Evolutionary conservation across 2,329 filamentous ascomycete species (phyloP).

Genomic region (Penicillium sp.): DNA sequence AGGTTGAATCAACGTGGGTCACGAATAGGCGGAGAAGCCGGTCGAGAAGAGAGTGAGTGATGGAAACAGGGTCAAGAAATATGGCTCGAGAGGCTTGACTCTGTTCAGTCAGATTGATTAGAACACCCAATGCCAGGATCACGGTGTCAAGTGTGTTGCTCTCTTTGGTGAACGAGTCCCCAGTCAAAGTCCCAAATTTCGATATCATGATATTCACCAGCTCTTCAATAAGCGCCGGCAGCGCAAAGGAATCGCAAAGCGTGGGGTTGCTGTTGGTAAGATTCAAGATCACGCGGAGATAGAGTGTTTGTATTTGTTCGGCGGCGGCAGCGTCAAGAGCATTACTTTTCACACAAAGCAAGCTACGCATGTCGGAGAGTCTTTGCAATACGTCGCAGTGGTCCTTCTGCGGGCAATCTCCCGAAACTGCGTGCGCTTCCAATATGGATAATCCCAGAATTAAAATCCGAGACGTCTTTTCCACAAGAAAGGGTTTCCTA

Average conservation of each 20-base stretch:
- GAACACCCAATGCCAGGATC: slow-evolving; percentile 72
- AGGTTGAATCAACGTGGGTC: slow-evolving; percentile 62
- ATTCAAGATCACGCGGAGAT: slow-evolving; percentile 74
- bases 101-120: slow-evolving; percentile 86
- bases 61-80: slow-evolving; percentile 43
- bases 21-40: slow-evolving; percentile 64
- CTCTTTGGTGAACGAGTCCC: slow-evolving; percentile 37
- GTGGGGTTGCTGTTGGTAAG: slow-evolving; percentile 75
- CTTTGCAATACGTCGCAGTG: slow-evolving; percentile 28
- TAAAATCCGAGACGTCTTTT: slow-evolving; percentile 25
- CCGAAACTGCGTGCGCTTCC: slow-evolving; percentile 37
- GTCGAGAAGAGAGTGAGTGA: slow-evolving; percentile 51
- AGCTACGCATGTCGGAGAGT: slow-evolving; percentile 37
- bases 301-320: slow-evolving; percentile 35
- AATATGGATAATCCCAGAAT: slow-evolving; percentile 36
- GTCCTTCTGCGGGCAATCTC: slow-evolving; percentile 25
- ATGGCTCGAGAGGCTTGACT: slow-evolving; percentile 59
- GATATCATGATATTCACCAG: slow-evolving; percentile 39
- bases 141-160: slow-evolving; percentile 65
- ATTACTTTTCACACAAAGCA: slow-evolving; percentile 33
- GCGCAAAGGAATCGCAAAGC: slow-evolving; percentile 67
- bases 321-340: slow-evolving; percentile 16
- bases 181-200: slow-evolving; percentile 31
- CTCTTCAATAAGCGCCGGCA: slow-evolving; percentile 35
- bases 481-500: slow-evolving; percentile 1